Evolutionary conservation across 2,329 filamentous ascomycete genomes (phyloP).

Genomic region (Botrytis porri): DNA sequence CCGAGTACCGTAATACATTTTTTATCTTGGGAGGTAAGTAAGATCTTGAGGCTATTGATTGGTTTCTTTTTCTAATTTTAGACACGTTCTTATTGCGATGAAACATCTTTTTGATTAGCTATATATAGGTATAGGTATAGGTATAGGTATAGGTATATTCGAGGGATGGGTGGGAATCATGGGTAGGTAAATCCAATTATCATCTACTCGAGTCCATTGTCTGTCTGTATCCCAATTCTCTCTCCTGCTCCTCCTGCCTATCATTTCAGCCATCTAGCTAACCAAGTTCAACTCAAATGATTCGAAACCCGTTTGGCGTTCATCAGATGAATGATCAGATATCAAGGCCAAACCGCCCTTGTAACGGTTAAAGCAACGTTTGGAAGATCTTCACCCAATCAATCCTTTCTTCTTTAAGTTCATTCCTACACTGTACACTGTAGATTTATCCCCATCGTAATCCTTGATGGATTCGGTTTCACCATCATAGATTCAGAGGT

Average conservation of each 20-base stretch:
- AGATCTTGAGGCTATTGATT: neutral
- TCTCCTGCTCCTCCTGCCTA: neutral
- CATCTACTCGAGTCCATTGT: neutral
- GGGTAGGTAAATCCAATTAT: neutral
- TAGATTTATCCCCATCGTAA: neutral
- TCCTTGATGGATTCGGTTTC: slow-evolving; percentile 13
- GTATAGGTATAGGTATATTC: neutral
- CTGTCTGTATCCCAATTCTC: neutral
- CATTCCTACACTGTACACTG: neutral
- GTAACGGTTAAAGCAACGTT: neutral
- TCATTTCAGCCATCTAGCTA: neutral
- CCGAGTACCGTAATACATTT: too few relatives aligned
- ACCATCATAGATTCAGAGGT: neutral
- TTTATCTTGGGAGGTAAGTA: neutral
- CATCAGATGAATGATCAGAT: slow-evolving; percentile 9
- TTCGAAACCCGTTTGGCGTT: neutral
- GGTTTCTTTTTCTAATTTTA: neutral
- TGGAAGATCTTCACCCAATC: slow-evolving; percentile 12
- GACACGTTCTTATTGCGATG: neutral
- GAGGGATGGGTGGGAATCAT: neutral
- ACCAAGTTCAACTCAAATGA: neutral
- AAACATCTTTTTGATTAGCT: neutral
- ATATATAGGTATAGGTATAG: neutral
- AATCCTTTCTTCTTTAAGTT: too few relatives aligned
- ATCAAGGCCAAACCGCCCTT: neutral